Percentiles rank a stretch among this genome's conserved stretches.
Conservation (phyloP, 176 grass and related monocot genomes). For the Typha latifolia region DNA sequence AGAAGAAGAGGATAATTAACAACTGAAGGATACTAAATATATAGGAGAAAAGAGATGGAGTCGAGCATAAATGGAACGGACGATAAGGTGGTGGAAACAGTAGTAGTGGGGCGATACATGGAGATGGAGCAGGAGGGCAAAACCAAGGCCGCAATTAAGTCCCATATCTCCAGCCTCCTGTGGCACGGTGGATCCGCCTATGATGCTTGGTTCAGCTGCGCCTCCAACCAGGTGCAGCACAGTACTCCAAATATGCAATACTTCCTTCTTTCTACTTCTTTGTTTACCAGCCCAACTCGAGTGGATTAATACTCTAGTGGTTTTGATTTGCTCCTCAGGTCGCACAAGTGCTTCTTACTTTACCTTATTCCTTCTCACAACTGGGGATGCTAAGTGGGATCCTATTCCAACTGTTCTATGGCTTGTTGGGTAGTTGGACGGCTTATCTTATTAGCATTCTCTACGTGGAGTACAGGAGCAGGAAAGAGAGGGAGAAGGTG, state of each 20-base stretch:
- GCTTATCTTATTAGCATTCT: slow-evolving; percentile 98
- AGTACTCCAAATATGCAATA: neutral
- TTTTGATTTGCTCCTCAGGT: slow-evolving; percentile 39
- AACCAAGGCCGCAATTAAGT: slow-evolving; percentile 25
- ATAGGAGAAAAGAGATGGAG: slow-evolving; percentile 27
- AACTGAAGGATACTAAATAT: neutral
- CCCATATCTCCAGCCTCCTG: slow-evolving; percentile 75
- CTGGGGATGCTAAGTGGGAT: slow-evolving; percentile 95
- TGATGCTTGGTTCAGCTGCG: slow-evolving; percentile 98
- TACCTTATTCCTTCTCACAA: slow-evolving; percentile 98
- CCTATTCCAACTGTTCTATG: slow-evolving; percentile 90
- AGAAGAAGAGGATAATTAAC: neutral
- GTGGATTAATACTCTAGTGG: neutral
- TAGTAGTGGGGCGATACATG: slow-evolving; percentile 68
- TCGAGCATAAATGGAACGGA: slow-evolving; percentile 35
- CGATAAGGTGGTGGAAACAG: slow-evolving; percentile 70
- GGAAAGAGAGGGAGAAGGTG: slow-evolving; percentile 94
- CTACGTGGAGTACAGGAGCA: slow-evolving; percentile 85
- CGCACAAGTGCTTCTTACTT: slow-evolving; percentile 90
- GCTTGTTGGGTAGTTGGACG: slow-evolving; percentile 92
- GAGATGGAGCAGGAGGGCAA: slow-evolving; percentile 75
- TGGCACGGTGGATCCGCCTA: slow-evolving; percentile 98
- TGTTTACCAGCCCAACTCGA: neutral
- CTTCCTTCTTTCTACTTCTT: neutral
- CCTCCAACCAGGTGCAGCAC: slow-evolving; percentile 73